Evolutionary conservation across 441 rosid genomes (phyloP), one percentile per base, ranked within the genome.

Genomic region (Syzygium syzygioides): DNA sequence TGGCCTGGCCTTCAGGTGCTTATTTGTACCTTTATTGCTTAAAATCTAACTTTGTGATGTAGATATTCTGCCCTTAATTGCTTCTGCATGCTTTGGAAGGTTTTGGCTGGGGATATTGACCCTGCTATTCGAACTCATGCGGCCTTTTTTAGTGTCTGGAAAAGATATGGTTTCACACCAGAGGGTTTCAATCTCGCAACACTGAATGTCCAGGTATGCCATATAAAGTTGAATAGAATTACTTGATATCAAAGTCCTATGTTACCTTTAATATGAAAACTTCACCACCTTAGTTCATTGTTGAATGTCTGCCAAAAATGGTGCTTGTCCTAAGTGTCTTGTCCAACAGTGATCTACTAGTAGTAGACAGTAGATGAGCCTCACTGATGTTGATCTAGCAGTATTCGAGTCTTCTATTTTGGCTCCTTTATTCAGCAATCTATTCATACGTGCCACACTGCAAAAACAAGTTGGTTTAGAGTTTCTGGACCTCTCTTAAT

Each of bases 1-100:
- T 98, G 99, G 99, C 99, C 99, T 3, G 99, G 99, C 91, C 98
- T 98, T 92, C 99, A 98, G 99, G 99, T 96, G 84, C 48, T 89
- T 85, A 52, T 80, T 56, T 88, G 52, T 37, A 34, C 60, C 85
- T 68, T 56, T 85, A 53, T 85, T 1, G 17, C 54, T 84, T 34
- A 34, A 53, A 62, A 18, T 53, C 34, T 86, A 56, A 79, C 10
- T 87, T 54, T 85, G 68, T 86, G 55, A 86, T 86, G 41, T 41
- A 86, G n/a, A 57, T 79, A 90, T 64, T 85, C 55, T 88, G 53
- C n/a, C 83, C 53, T 76, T 12, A 45, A 76, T 41, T 41, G 52
- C 83, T 76, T 76, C 13, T 12, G 84, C 89, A 57, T 83, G 62
- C 45, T 83, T 90, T 91, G 91, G 91, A 92, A 98, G 99, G 99